Evolutionary conservation across 805 yeast species (phyloP).

Genomic region (Candida stauntonica): DNA sequence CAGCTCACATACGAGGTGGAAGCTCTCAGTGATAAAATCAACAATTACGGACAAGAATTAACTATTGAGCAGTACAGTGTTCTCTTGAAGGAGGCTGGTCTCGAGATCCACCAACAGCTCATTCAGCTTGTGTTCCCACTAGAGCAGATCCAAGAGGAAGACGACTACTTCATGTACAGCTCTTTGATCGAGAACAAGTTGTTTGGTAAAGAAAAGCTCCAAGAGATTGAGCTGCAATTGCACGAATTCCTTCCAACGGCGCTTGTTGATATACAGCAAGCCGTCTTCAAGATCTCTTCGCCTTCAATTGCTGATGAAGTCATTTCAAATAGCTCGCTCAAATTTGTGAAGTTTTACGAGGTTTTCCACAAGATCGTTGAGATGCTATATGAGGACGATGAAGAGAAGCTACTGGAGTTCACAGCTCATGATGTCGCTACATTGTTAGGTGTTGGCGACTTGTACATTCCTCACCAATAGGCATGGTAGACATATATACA

Average conservation of each 20-base stretch:
- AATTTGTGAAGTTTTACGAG: constrained; percentile 41
- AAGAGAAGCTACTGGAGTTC: constrained; percentile 42
- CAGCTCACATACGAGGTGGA: constrained; percentile 34
- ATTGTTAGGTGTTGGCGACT: constrained; percentile 60
- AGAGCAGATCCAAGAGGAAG: constrained; percentile 44
- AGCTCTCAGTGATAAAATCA: constrained; percentile 32
- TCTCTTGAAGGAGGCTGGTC: constrained; percentile 47
- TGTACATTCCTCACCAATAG: background rate
- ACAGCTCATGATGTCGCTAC: constrained; percentile 58
- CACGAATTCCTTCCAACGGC: constrained; percentile 56
- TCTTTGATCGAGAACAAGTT: constrained; percentile 61
- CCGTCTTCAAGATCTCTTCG: constrained; percentile 55
- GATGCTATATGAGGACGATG: constrained; percentile 33
- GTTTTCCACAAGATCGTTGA: constrained; percentile 33
- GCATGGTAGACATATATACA: background rate
- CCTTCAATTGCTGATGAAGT: constrained; percentile 59
- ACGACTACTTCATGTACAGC: constrained; percentile 57
- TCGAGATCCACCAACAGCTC: constrained; percentile 57
- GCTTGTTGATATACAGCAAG: constrained; percentile 53
- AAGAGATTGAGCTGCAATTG: constrained; percentile 40
- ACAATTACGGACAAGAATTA: constrained; percentile 35
- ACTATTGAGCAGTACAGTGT: constrained; percentile 41
- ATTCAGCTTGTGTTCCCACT: constrained; percentile 70
- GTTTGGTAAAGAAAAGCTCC: constrained; percentile 42
- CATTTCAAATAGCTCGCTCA: constrained; percentile 42